Evolutionary conservation across 1,139 yeast species (phyloP).

Genomic region (Wickerhamiella infanticola): DNA sequence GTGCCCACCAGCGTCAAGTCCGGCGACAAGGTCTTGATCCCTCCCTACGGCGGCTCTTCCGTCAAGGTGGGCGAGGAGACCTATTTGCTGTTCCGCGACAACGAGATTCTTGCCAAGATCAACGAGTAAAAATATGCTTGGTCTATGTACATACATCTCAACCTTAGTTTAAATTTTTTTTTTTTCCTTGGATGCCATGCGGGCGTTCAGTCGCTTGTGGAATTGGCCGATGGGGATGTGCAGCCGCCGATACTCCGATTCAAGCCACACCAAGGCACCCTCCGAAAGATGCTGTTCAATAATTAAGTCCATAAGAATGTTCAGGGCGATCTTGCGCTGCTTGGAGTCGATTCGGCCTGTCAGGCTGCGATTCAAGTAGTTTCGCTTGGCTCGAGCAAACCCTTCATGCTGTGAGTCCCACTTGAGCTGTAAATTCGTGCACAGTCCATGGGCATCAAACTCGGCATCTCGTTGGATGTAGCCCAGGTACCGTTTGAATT

Average conservation of each 20-base stretch:
- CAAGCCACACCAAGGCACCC: not conserved
- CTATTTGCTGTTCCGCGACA: conserved; percentile 47
- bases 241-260: not conserved
- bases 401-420: conserved; percentile 13
- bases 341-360: conserved; percentile 2
- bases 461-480: not conserved
- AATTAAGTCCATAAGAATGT: not conserved
- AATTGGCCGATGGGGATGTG: not conserved
- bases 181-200: not conserved
- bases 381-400: conserved; percentile 9
- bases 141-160: conserved; percentile 5
- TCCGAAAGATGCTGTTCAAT: not conserved
- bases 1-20: conserved; percentile 58
- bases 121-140: conserved; percentile 21
- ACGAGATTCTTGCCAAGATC: conserved; percentile 87
- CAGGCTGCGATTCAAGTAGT: conserved; percentile 8
- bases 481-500: conserved; percentile 3
- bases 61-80: conserved; percentile 70
- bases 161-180: not conserved
- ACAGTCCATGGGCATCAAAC: conserved; percentile 6
- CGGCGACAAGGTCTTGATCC: conserved; percentile 89
- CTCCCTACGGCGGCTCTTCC: conserved; percentile 77
- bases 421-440: conserved; percentile 10
- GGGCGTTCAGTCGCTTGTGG: not conserved
- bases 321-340: conserved; percentile 10